Base-by-base conservation (phyloP, 2,329 filamentous ascomycete genomes). In the Aspergillus quadricinctus region DNA sequence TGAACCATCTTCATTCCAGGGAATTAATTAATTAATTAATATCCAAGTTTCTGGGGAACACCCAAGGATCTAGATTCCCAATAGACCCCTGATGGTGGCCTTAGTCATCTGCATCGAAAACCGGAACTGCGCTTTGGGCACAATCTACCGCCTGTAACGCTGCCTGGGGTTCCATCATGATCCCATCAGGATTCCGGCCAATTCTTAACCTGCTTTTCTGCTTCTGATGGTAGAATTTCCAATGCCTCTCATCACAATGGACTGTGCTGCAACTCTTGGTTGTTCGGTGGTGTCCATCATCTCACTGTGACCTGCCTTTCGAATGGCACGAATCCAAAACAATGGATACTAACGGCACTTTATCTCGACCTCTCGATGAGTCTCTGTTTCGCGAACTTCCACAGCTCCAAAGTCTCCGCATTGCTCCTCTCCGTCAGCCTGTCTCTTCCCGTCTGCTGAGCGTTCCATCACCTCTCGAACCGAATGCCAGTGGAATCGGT, bases 361-460 rank as follows among this genome's bases (percentile, higher is more conserved):
- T 69, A 61, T 60, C 66, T 55, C 66, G 70, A 46, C 62, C 67
- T 48, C 72, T 75, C 56, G 76, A 78, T 60, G 76, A 79, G 61
- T 71, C 72, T 49, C 61, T 72, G 51, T 68, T 73, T 40, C 74
- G 73, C 49, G 76, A 78, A 60, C 67, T 76, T 28, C 73, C 75
- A 52, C 72, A 76, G 53, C 69, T 74, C 10, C 72, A 69, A 35
- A 67, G 72, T 58, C 67, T 80, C 51, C 75, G 73, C 56, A 80
- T 80, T 50, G 72, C 78, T 58, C 78, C 78, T 52, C 70, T 80
- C 23, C 77, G 77, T 31, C 74, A 78, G 60, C 77, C 76, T 11
- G 71, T 74, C 21, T 75, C 76, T 23, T 72, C 75, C 14, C 72
- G 73, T 40, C 69, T 68, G 40, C 68, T 75, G 57, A 75, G 72